Conservation (phyloP, 805 yeast species). For the Monosporozyma unispora region DNA sequence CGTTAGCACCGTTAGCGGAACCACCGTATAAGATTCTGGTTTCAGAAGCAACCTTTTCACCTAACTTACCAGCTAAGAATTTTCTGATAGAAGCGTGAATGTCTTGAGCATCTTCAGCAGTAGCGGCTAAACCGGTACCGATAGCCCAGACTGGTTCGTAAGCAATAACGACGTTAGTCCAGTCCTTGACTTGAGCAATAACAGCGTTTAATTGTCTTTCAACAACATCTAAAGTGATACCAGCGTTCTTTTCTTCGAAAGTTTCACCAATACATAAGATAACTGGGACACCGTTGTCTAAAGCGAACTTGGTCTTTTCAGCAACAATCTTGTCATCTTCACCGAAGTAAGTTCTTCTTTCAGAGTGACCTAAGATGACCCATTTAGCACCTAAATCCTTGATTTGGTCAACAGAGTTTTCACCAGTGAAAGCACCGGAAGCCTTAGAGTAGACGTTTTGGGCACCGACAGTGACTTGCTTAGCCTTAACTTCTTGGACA, state of each 20-base stretch:
- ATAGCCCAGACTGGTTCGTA: slow-evolving; percentile 99
- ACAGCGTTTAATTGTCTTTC: slow-evolving; percentile 88
- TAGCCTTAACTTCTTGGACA: slow-evolving; percentile 54
- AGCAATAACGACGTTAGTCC: slow-evolving; percentile 89
- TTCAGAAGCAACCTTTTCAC: slow-evolving; percentile 63
- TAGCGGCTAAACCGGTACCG: slow-evolving; percentile 98
- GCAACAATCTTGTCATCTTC: slow-evolving; percentile 90
- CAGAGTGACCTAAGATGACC: slow-evolving; percentile 97
- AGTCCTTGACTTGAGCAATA: slow-evolving; percentile 69
- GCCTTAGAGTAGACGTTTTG: slow-evolving; percentile 85
- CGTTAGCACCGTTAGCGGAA: slow-evolving; percentile 92
- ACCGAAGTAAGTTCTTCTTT: slow-evolving; percentile 89
- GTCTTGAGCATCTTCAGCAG: slow-evolving; percentile 95
- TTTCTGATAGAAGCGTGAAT: slow-evolving; percentile 85
- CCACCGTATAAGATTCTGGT: slow-evolving; percentile 97
- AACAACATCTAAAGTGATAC: slow-evolving; percentile 76
- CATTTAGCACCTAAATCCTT: slow-evolving; percentile 88
- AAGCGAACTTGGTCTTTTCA: slow-evolving; percentile 86
- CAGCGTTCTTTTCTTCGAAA: slow-evolving; percentile 86
- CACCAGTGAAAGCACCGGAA: slow-evolving; percentile 98
- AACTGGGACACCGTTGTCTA: slow-evolving; percentile 81
- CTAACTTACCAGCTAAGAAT: slow-evolving; percentile 68
- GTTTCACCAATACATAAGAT: slow-evolving; percentile 98
- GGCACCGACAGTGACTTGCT: slow-evolving; percentile 74
- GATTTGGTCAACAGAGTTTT: slow-evolving; percentile 78